A percentile compares a stretch with the other conserved stretches of the same genome.
These are phyloP conservation scores for Lophiotrema nucula DNA, from an alignment of 495 filamentous ascomycete genomes.

Conservation along the genomic window DNA sequence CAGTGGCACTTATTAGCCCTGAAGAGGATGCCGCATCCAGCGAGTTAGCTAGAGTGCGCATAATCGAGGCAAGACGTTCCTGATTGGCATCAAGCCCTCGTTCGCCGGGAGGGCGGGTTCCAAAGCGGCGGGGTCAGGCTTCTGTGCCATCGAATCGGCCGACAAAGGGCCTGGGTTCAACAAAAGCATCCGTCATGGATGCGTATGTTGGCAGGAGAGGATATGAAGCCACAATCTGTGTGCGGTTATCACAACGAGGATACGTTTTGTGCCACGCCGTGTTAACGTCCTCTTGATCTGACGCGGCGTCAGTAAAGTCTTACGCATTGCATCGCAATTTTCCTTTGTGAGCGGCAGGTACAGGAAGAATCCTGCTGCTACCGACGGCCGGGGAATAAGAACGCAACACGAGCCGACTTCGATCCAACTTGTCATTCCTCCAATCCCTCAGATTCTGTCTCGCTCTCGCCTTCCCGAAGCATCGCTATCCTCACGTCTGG, in stretches of 20 bases:
- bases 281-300: no score
- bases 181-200: slow-evolving; percentile 23
- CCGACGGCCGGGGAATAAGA: not conserved
- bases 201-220: no score
- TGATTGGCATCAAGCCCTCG: slow-evolving; percentile 27
- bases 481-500: no score
- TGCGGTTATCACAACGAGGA: no score
- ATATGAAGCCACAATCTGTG: no score
- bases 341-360: not conserved
- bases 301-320: no score
- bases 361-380: not conserved
- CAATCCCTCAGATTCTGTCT: not conserved
- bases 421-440: not conserved
- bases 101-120: slow-evolving; percentile 28
- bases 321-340: not conserved
- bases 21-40: slow-evolving; percentile 3
- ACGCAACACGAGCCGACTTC: not conserved
- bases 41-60: slow-evolving; percentile 5
- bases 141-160: slow-evolving; percentile 9
- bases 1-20: slow-evolving; percentile 4
- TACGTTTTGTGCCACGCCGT: no score
- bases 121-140: slow-evolving; percentile 23
- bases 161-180: slow-evolving; percentile 2
- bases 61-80: slow-evolving; percentile 13
- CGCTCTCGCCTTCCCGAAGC: not conserved